Percentiles rank a stretch among this genome's conserved stretches.
Evolutionary conservation across 108 stramenopile genomes (phyloP).

Genomic region (Parietichytrium sp.): DNA sequence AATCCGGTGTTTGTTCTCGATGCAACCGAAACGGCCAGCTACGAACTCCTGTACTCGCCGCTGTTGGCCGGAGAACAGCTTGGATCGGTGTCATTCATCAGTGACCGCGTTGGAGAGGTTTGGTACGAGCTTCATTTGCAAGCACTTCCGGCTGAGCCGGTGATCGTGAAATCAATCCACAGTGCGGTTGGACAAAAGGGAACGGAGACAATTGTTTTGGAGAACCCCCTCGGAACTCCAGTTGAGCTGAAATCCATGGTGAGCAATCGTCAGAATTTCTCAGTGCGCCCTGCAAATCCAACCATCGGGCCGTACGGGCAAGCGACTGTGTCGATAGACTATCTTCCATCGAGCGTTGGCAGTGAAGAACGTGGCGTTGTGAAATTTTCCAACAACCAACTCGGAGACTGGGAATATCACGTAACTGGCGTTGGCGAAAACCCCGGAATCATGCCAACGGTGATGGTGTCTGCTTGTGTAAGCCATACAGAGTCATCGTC

Average conservation of each 20-base stretch:
- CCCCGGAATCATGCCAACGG: constrained; percentile 52
- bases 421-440: constrained; percentile 51
- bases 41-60: constrained; percentile 65
- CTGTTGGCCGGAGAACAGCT: constrained; percentile 44
- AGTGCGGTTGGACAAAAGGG: constrained; percentile 48
- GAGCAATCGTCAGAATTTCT: constrained; percentile 55
- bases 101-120: constrained; percentile 60
- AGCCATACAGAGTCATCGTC: constrained; percentile 16
- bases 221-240: constrained; percentile 57
- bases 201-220: constrained; percentile 42
- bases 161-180: constrained; percentile 38
- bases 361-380: constrained; percentile 43
- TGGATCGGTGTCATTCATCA: constrained; percentile 56
- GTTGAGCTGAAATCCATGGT: constrained; percentile 42
- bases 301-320: constrained; percentile 51
- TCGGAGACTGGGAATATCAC: constrained; percentile 59
- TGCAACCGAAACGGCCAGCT: constrained; percentile 45
- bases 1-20: constrained; percentile 47
- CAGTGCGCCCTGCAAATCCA: constrained; percentile 41
- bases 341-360: constrained; percentile 52
- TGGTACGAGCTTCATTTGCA: constrained; percentile 61
- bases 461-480: constrained; percentile 35
- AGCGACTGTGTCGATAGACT: constrained; percentile 36
- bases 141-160: constrained; percentile 52
- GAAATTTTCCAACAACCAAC: constrained; percentile 34